These are phyloP conservation scores for Penicillium sp. DNA, from an alignment of 2,329 filamentous ascomycete genomes.

Conservation along the genomic window DNA sequence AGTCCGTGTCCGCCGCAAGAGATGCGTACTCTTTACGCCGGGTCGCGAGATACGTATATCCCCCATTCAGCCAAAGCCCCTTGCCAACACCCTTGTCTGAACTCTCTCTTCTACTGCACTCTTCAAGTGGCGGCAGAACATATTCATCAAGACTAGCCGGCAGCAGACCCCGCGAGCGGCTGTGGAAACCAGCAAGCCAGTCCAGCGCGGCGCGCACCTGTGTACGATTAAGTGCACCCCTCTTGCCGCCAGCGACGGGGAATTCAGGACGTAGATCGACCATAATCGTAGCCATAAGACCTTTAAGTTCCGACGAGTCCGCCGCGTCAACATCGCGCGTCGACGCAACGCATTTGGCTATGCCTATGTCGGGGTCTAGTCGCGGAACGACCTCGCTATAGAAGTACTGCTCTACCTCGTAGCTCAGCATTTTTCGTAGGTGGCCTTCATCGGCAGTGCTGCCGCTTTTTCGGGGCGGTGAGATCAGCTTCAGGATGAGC, in stretches of 20 bases:
- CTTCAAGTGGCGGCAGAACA: conserved; percentile 48
- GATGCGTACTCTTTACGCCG: conserved; percentile 48
- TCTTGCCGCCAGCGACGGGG: conserved; percentile 43
- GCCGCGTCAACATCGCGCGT: conserved; percentile 25
- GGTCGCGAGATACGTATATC: conserved; percentile 61
- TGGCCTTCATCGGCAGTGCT: conserved; percentile 50
- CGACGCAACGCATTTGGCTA: conserved; percentile 46
- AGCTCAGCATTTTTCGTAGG: conserved; percentile 57
- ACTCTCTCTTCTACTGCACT: conserved; percentile 32
- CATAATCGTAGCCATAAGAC: conserved; percentile 48
- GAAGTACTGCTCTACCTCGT: conserved; percentile 59
- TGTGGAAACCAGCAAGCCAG: conserved; percentile 58
- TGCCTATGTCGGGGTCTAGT: conserved; percentile 39
- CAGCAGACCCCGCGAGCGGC: conserved; percentile 41
- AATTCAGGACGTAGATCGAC: conserved; percentile 48
- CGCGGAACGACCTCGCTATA: conserved; percentile 50
- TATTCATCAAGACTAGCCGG: conserved; percentile 23
- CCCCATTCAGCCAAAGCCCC: conserved; percentile 55
- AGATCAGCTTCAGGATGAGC: conserved; percentile 54
- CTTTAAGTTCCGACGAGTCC: conserved; percentile 20
- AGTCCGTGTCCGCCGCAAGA: conserved; percentile 41
- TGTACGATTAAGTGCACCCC: conserved; percentile 35
- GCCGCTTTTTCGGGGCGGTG: conserved; percentile 37
- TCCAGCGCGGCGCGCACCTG: conserved; percentile 50
- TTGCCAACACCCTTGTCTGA: conserved; percentile 11